Percentiles rank a stretch among this genome's conserved stretches.
phyloP scores from a whole-genome alignment of 2,329 filamentous ascomycete genomes.

The Botrytis hyacinthi region DNA sequence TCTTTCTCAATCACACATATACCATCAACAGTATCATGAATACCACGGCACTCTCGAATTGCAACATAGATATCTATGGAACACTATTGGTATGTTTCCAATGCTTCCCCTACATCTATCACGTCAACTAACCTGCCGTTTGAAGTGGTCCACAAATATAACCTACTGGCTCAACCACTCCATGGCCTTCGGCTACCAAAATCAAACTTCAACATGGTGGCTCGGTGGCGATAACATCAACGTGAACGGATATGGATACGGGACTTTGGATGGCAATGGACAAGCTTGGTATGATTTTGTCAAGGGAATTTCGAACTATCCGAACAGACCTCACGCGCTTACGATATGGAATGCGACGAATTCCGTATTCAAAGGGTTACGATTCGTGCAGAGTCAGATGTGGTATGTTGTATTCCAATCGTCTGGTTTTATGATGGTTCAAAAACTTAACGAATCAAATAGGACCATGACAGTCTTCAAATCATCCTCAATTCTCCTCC shows the following conservation, averaged over 20 bases:
- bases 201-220: slow-evolving; percentile 54
- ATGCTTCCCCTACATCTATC: slow-evolving; percentile 41
- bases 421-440: background rate
- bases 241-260: slow-evolving; percentile 50
- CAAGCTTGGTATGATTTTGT: slow-evolving; percentile 58
- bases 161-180: slow-evolving; percentile 19
- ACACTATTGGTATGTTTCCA: slow-evolving; percentile 42
- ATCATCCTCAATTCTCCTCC: slow-evolving; percentile 47
- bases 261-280: slow-evolving; percentile 58
- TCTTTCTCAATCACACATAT: slow-evolving; percentile 46
- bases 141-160: slow-evolving; percentile 17
- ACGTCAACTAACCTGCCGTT: slow-evolving; percentile 21
- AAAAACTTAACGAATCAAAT: background rate
- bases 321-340: slow-evolving; percentile 52
- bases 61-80: slow-evolving; percentile 51
- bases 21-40: slow-evolving; percentile 47
- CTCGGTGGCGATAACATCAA: slow-evolving; percentile 53
- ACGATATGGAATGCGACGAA: slow-evolving; percentile 49
- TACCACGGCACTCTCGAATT: slow-evolving; percentile 43
- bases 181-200: slow-evolving; percentile 49
- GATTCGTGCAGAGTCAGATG: slow-evolving; percentile 58
- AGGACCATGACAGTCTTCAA: slow-evolving; percentile 44
- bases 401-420: slow-evolving; percentile 40
- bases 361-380: slow-evolving; percentile 47
- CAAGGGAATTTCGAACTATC: slow-evolving; percentile 45